Percentiles rank a stretch among this genome's conserved stretches.
These are phyloP conservation scores for Paramecium bursaria DNA, from an alignment of 73 alveolate species.

Conservation along the genomic window DNA sequence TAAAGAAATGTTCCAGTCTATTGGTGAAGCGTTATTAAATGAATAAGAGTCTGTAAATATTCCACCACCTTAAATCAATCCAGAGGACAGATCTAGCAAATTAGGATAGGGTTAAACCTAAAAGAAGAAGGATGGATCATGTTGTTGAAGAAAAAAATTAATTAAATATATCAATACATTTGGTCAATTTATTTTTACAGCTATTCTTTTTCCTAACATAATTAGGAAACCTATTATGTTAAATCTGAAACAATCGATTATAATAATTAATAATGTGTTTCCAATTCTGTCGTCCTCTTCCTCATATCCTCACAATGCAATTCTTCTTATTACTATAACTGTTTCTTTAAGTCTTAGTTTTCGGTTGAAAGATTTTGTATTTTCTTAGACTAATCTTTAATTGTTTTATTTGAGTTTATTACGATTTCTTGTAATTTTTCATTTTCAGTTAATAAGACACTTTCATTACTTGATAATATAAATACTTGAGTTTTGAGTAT, in stretches of 20 bases:
- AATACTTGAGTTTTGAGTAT: neutral
- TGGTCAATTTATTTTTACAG: too few relatives aligned
- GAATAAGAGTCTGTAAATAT: too few relatives aligned
- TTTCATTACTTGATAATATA: too few relatives aligned
- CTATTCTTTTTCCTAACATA: slow-evolving; percentile 42
- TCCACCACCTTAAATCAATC: too few relatives aligned
- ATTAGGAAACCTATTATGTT: slow-evolving; percentile 42
- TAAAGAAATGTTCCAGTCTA: slow-evolving; percentile 4
- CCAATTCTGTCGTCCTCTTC: slow-evolving; percentile 40
- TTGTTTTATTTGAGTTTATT: slow-evolving; percentile 1
- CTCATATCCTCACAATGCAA: slow-evolving; percentile 58
- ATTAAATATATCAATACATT: too few relatives aligned
- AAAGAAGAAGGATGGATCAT: too few relatives aligned
- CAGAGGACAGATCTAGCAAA: too few relatives aligned
- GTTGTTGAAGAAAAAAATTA: too few relatives aligned
- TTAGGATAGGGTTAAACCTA: too few relatives aligned
- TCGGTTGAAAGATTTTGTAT: neutral
- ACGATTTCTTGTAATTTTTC: slow-evolving; percentile 47
- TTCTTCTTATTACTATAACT: slow-evolving; percentile 24
- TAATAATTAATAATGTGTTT: slow-evolving; percentile 42
- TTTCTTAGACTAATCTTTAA: neutral
- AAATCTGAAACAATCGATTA: slow-evolving; percentile 31
- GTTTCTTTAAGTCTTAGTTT: neutral
- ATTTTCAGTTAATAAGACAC: slow-evolving; percentile 43
- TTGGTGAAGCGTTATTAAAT: too few relatives aligned